Evolutionary conservation across 2,329 filamentous ascomycete species (phyloP).

Genomic region (Taxawa tesnikishii): DNA sequence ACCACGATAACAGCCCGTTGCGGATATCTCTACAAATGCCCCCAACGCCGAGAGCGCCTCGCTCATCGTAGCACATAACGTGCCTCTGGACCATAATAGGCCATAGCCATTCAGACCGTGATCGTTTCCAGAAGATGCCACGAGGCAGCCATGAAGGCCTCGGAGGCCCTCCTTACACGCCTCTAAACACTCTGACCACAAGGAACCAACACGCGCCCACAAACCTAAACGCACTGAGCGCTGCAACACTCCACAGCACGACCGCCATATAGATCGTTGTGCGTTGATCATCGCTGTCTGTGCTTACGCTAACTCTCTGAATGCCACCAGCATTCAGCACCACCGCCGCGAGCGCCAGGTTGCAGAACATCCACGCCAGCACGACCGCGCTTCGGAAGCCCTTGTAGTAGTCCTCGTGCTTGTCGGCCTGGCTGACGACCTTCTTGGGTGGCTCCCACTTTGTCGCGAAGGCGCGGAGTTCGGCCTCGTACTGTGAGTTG

Average conservation of each 20-base stretch:
- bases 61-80: no score
- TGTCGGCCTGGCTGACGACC: conserved; percentile 50
- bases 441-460: conserved; percentile 67
- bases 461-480: conserved; percentile 58
- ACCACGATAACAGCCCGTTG: no score
- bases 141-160: not conserved
- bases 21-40: no score
- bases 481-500: conserved; percentile 86
- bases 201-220: conserved; percentile 85
- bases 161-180: conserved; percentile 15
- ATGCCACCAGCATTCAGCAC: conserved; percentile 80
- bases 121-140: not conserved
- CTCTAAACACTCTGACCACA: conserved; percentile 71
- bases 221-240: conserved; percentile 73
- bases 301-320: conserved; percentile 33
- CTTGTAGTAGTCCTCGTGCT: conserved; percentile 96
- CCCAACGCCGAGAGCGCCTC: no score
- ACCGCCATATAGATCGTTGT: conserved; percentile 76
- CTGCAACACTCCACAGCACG: conserved; percentile 81
- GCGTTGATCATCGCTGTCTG: conserved; percentile 33
- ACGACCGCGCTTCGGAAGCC: conserved; percentile 89
- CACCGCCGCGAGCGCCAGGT: conserved; percentile 75
- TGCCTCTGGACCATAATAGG: conserved; percentile 4
- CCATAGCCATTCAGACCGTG: not conserved
- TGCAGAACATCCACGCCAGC: conserved; percentile 90